Evolutionary conservation across 2,329 filamentous ascomycete genomes (phyloP).

Genomic region (Oidium heveae): DNA sequence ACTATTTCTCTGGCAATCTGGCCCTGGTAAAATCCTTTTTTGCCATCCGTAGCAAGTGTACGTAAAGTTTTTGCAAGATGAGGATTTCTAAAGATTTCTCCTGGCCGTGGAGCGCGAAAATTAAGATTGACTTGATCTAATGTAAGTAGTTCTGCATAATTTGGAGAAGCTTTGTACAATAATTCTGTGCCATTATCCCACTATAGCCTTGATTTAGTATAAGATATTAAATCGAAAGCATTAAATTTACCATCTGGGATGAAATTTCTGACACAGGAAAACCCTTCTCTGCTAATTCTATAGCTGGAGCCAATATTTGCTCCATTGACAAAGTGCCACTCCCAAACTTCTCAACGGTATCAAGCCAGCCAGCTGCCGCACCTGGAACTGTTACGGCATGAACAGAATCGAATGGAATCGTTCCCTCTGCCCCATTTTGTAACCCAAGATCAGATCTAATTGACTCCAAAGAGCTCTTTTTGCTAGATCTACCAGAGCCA

Average conservation of each 20-base stretch:
- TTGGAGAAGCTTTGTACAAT: slow-evolving; percentile 55
- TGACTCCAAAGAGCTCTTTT: slow-evolving; percentile 39
- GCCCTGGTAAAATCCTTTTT: slow-evolving; percentile 76
- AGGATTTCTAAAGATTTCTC: slow-evolving; percentile 76
- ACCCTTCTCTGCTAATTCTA: slow-evolving; percentile 64
- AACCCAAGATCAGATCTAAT: slow-evolving; percentile 46
- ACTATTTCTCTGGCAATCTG: slow-evolving; percentile 59
- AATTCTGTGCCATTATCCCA: slow-evolving; percentile 41
- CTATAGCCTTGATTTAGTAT: slow-evolving; percentile 18
- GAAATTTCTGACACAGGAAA: slow-evolving; percentile 65
- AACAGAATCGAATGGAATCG: slow-evolving; percentile 51
- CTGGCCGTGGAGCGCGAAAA: slow-evolving; percentile 41
- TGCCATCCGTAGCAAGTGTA: slow-evolving; percentile 52
- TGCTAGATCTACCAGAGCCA: slow-evolving; percentile 66
- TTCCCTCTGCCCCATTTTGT: slow-evolving; percentile 24
- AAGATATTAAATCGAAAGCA: background rate
- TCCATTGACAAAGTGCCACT: slow-evolving; percentile 58
- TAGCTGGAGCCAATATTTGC: slow-evolving; percentile 60
- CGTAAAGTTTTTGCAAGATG: slow-evolving; percentile 62
- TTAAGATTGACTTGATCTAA: slow-evolving; percentile 33
- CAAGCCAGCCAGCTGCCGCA: slow-evolving; percentile 79
- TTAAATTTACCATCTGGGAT: slow-evolving; percentile 9
- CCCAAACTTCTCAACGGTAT: slow-evolving; percentile 68
- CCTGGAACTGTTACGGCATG: slow-evolving; percentile 75
- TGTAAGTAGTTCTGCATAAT: slow-evolving; percentile 72